Evolutionary conservation across 768 basidiomycete species (phyloP), one percentile per base, ranked within the genome.

Genomic region (Termitomyces sp.): DNA sequence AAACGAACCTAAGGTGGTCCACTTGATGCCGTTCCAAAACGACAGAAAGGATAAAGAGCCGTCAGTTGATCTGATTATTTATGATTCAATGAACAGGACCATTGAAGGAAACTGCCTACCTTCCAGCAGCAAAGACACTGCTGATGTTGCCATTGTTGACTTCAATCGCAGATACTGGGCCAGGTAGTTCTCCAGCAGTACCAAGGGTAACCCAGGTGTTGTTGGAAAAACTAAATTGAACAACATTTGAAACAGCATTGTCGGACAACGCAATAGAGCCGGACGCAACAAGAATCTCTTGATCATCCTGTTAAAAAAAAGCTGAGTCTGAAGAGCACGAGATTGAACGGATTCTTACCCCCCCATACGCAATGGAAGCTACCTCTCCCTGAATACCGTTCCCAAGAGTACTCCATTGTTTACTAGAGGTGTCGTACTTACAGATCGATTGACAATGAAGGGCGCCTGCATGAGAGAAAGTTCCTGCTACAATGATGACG

Each of bases 71-170:
- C 87, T 87, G 61, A 28, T 59, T 24, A 55, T 56, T 36, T 54
- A 65, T 36, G 56, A 44, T 13, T 32, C 18, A 9, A 33, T 33
- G 40, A 3, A 11, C n/a, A 9, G 7, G 11, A 7, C 12, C 32
- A 15, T 15, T 44, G 62, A 38, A 49, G 44, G n/a, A 9, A 20
- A 46, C 53, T n/a, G 74, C 87, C 70, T 63, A 94, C 88, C 83
- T 85, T 67, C 96, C 96, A 38, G 95, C 93, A 51, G 90, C 92
- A 68, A 95, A 99, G 58, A 98, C 83, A 68, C 91, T 96, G 66
- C 85, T 91, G 1, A 76, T 71, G 70, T 97, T 94, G 22, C 84
- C 82, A 64, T 87, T 79, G 72, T 98, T 92, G 45, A 94, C 89
- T 57, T 90, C 89, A 55, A 98, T 71, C 12, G 96, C 95, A 3